Conservation (phyloP, 1,139 yeast species). For the Hansenula anomala region DNA sequence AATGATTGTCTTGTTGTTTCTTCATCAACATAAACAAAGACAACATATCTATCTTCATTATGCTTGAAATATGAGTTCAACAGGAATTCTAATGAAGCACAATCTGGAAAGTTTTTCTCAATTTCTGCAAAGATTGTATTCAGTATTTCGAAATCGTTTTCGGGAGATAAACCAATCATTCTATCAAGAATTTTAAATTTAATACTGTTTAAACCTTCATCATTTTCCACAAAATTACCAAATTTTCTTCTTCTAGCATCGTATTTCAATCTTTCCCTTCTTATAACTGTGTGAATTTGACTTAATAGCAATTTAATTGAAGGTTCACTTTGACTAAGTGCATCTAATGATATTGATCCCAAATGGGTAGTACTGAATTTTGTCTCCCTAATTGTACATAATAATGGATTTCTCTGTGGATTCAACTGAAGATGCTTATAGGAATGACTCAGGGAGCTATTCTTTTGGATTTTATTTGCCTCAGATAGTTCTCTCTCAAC, state of each 20-base stretch:
- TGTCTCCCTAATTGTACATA: conserved; percentile 9
- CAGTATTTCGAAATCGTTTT: not conserved
- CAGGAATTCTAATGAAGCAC: not conserved
- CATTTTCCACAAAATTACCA: not conserved
- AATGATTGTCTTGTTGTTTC: not conserved
- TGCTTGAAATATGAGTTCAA: not conserved
- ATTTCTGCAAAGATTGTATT: too few relatives aligned
- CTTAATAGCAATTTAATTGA: conserved; percentile 9
- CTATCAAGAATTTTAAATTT: not conserved
- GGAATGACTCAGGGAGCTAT: not conserved
- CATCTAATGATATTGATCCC: conserved; percentile 13
- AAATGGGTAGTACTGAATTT: conserved; percentile 9
- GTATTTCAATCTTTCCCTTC: conserved; percentile 3
- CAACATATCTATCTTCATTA: not conserved
- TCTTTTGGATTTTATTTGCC: too few relatives aligned
- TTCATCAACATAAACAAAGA: not conserved
- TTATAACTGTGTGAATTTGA: conserved; percentile 8
- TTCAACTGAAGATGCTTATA: conserved; percentile 11
- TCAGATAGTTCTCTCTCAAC: too few relatives aligned
- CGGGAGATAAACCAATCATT: not conserved
- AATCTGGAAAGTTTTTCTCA: not conserved
- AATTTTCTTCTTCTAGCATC: not conserved
- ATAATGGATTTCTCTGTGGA: conserved; percentile 12
- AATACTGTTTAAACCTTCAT: not conserved
- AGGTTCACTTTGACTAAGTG: conserved; percentile 12